phyloP scores from a whole-genome alignment of 1,284 basidiomycete species.

The Caloboletus inedulis region DNA sequence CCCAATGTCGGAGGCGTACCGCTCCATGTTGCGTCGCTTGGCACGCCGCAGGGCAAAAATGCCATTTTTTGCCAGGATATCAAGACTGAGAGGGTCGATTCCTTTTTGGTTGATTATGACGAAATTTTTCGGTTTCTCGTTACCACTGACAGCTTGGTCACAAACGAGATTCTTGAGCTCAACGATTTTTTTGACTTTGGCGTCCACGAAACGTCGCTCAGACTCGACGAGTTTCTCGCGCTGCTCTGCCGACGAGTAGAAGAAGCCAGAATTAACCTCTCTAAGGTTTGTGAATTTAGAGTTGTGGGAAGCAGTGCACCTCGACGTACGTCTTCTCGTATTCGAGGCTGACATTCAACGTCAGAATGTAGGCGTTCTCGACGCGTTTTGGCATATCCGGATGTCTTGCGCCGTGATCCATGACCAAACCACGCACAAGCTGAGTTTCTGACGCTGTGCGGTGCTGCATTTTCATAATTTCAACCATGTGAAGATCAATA shows the following conservation, averaged over 20 bases:
- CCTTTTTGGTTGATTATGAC: slow-evolving; percentile 99
- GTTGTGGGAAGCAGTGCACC: slow-evolving; percentile 15
- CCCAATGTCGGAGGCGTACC: slow-evolving; percentile 44
- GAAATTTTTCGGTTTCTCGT: slow-evolving; percentile 83
- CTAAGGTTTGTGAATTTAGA: slow-evolving; percentile 43
- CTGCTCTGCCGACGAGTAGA: slow-evolving; percentile 98
- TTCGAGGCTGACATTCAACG: slow-evolving; percentile 96
- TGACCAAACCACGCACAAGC: slow-evolving; percentile 90
- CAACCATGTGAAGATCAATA: slow-evolving; percentile 99
- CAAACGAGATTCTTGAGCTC: slow-evolving; percentile 97
- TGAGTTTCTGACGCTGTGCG: slow-evolving; percentile 98
- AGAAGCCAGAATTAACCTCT: slow-evolving; percentile 99
- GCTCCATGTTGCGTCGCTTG: slow-evolving; percentile 97
- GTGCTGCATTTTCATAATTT: slow-evolving; percentile 99
- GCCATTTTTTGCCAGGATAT: slow-evolving; percentile 95
- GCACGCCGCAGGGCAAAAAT: slow-evolving; percentile 94
- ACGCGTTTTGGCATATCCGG: slow-evolving; percentile 99
- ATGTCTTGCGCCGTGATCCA: slow-evolving; percentile 95
- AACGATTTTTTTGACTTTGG: slow-evolving; percentile 94
- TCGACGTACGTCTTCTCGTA: slow-evolving; percentile 96
- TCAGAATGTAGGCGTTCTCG: slow-evolving; percentile 95
- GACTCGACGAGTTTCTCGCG: slow-evolving; percentile 99
- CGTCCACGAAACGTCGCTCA: slow-evolving; percentile 92
- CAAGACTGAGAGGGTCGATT: slow-evolving; percentile 96
- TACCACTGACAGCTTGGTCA: slow-evolving; percentile 81